Conservation (phyloP, 2,329 filamentous ascomycete genomes). For the Aureobasidium leucospermi region DNA sequence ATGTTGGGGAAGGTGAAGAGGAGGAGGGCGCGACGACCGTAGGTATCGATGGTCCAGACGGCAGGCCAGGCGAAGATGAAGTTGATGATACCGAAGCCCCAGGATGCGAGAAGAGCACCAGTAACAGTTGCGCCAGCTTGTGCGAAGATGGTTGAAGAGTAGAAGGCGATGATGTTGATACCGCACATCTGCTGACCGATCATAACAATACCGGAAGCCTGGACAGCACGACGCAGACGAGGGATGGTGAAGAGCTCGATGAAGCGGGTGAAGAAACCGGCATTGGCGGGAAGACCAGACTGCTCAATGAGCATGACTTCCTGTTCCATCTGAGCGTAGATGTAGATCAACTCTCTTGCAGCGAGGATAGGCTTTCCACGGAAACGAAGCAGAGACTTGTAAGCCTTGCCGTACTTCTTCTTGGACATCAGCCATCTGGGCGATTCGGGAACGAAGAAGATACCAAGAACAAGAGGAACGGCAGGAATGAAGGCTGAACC, state of each 20-base stretch:
- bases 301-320: slow-evolving; percentile 26
- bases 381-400: slow-evolving; percentile 31
- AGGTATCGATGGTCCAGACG: slow-evolving; percentile 44
- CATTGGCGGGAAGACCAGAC: slow-evolving; percentile 25
- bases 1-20: slow-evolving; percentile 45
- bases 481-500: slow-evolving; percentile 43
- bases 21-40: slow-evolving; percentile 29
- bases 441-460: slow-evolving; percentile 25
- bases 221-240: slow-evolving; percentile 62
- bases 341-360: slow-evolving; percentile 37
- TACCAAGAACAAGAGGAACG: slow-evolving; percentile 37
- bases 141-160: slow-evolving; percentile 18
- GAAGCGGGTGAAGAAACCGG: slow-evolving; percentile 35
- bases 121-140: slow-evolving; percentile 23
- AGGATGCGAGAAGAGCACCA: slow-evolving; percentile 44
- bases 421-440: slow-evolving; percentile 35
- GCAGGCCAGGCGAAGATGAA: slow-evolving; percentile 54
- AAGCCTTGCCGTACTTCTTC: slow-evolving; percentile 31
- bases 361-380: slow-evolving; percentile 35
- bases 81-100: slow-evolving; percentile 52
- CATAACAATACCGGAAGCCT: slow-evolving; percentile 75
- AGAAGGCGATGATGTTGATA: slow-evolving; percentile 24
- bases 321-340: slow-evolving; percentile 25
- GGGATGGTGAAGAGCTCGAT: slow-evolving; percentile 61
- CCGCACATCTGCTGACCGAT: slow-evolving; percentile 57